Base-by-base conservation (phyloP, 2,329 filamentous ascomycete species). In the Balansia obtecta region DNA sequence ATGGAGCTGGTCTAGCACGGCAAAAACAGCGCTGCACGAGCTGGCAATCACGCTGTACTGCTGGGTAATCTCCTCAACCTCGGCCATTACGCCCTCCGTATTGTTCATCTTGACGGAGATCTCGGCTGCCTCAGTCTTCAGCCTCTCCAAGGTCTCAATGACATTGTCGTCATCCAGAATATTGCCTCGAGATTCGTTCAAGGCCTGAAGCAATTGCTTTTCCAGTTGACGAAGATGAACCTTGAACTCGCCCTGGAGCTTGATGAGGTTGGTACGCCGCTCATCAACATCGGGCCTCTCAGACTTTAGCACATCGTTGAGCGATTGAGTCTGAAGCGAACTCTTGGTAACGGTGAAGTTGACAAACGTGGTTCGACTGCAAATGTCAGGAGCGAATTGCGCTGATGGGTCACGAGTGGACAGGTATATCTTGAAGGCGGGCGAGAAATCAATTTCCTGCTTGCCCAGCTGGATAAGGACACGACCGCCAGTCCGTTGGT, bases 311-410 rank as follows among this genome's bases (percentile, higher is more conserved):
- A 97, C 93, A 56, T 98, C 90, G 59, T 96, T 96, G 58, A 98
- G 80, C 1, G 93, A 96, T 68, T 98, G 93, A 2, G 93, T 97
- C 71, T 95, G 93, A 63, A 98, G 76, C 75, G 91, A 97, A 78
- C 93, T 96, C 71, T 97, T 91, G 4, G 93, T 98, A 55, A 98
- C 91, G 1, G 94, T 97, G 60, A 98, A 98, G 71, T 98, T 98
- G 77, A 98, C 93, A 69, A 98, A 95, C 0, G 94, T 98, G 7
- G 93, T 97, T 61, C 94, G 82, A 74, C 89, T 95, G 80, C 94
- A 98, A 56, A 98, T 88, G 63, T 98, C 93, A 0, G 93, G 94
- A 8, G 93, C 83, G 65, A 98, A 98, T 8, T 85, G 88, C 27
- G 93, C 91, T 41, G 94, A 98, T 1, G 94, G 94, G 71, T 98